Conservation (phyloP, 257 asterid genomes). For the Solanum chiquidenum region DNA sequence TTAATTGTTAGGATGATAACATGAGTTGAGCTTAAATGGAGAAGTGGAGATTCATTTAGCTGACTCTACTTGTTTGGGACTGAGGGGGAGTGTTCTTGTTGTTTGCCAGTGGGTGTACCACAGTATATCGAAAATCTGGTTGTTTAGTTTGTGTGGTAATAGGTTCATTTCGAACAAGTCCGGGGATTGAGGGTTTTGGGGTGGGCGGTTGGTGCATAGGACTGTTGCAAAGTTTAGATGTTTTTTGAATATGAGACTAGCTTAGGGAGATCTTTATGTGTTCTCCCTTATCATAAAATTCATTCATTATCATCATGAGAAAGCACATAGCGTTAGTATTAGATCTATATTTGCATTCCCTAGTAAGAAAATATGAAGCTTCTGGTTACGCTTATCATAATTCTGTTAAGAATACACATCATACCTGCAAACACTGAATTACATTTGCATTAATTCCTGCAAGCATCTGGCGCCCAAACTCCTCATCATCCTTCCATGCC, state of each 20-base stretch:
- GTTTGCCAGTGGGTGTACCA: background rate
- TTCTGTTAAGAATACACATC: background rate
- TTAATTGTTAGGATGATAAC: background rate
- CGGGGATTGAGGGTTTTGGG: background rate
- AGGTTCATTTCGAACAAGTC: background rate
- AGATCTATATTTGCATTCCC: background rate
- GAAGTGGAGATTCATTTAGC: background rate
- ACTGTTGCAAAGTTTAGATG: background rate
- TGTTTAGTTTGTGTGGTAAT: background rate
- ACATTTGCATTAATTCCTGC: constrained; percentile 41
- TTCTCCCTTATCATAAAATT: background rate
- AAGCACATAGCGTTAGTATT: background rate
- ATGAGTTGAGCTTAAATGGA: background rate
- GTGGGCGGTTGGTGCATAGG: background rate
- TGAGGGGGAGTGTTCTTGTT: background rate
- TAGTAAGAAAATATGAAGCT: background rate
- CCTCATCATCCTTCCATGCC: constrained; percentile 36
- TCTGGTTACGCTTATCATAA: background rate
- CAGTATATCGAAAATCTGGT: background rate
- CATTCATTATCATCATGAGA: background rate
- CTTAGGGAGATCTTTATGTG: background rate
- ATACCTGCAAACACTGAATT: constrained; percentile 32
- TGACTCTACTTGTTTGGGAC: background rate
- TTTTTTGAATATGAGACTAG: background rate
- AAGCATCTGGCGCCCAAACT: constrained; percentile 44